Base-by-base conservation (phyloP, 2,329 filamentous ascomycete genomes). In the Thermothelomyces thermophilus region DNA sequence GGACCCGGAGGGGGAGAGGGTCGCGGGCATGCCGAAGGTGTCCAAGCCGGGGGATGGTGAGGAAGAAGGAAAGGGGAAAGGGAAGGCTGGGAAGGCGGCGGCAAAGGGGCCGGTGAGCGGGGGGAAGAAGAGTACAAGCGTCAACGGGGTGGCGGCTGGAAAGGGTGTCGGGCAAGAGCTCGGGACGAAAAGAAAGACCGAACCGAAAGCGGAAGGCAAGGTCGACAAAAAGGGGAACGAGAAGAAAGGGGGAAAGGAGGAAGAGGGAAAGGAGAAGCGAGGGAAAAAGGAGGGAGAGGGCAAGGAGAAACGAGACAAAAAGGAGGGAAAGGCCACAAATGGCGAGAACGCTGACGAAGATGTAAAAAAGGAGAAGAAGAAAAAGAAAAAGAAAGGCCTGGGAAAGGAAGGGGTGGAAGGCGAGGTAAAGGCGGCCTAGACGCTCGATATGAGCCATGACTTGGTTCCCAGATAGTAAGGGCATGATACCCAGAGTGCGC, bases 11-110 rank as follows among this genome's bases (percentile, higher is more conserved):
- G 64, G 62, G n/a, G 58, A 59, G 20, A 52, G 60, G 50, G 44
- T 56, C 7, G 61, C 71, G 9, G 70, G 68, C 36, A 68, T 71
- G 50, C 64, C 65, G 11, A 57, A 55, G 57, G 14, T 19, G 51
- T 26, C 24, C 24, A 26, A 26, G 24, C 5, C 24, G 9, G 9
- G n/a, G 24, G 9, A 37, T 42, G 24, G 14, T 14, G 48, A 40
- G 16, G 33, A n/a, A 30, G 34, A 41, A 13, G 33, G 20, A n/a
- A 43, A 39, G 39, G 50, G 33, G 33, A 35, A 35, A n/a, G 33
- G 13, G 8, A 16, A 35, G 16, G 33, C 8, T 35, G 33, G 8
- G 33, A 35, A 16, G 33, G 13, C 33, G 33, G 13, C 33, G 13
- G 33, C 8, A 16, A 16, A n/a, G 49, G 20, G 1, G 3, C 33